Percentiles rank a stretch among this genome's conserved stretches.
Conservation (phyloP, 2,329 filamentous ascomycete genomes). For the Tolypocladium sp. region DNA sequence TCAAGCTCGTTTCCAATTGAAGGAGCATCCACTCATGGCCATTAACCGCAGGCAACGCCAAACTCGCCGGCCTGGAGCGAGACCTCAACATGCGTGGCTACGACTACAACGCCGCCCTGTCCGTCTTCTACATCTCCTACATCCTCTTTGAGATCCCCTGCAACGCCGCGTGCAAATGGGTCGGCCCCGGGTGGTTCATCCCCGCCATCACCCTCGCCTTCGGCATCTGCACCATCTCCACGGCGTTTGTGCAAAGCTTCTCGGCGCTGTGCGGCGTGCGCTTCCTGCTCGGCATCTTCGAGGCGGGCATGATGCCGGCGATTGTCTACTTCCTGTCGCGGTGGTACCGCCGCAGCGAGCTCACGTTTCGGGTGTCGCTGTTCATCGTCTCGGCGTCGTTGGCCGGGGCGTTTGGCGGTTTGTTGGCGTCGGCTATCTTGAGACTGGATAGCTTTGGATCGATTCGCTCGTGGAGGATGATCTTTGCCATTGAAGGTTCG, state of each 20-base stretch:
- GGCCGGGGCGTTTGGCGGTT: constrained; percentile 58
- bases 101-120: constrained; percentile 54
- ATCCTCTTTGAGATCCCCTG: constrained; percentile 57
- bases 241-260: constrained; percentile 47
- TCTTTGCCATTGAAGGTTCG: constrained; percentile 53
- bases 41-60: constrained; percentile 40
- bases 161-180: constrained; percentile 53
- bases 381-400: constrained; percentile 59
- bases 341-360: constrained; percentile 55
- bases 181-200: constrained; percentile 58
- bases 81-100: constrained; percentile 44
- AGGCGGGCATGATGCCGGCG: constrained; percentile 56
- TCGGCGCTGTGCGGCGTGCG: constrained; percentile 41
- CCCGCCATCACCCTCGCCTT: constrained; percentile 48
- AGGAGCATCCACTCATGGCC: neutral
- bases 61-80: constrained; percentile 44
- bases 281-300: constrained; percentile 51
- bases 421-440: constrained; percentile 53
- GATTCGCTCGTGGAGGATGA: constrained; percentile 56
- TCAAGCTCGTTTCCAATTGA: too few relatives aligned
- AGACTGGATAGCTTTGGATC: constrained; percentile 46
- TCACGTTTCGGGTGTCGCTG: constrained; percentile 52
- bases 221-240: constrained; percentile 49
- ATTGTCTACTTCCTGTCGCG: constrained; percentile 57
- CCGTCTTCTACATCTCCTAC: constrained; percentile 56